Percentiles rank a stretch among this genome's conserved stretches.
These are phyloP conservation scores for Lentinus polychrous DNA, from an alignment of 1,284 basidiomycete genomes.

Conservation along the genomic window DNA sequence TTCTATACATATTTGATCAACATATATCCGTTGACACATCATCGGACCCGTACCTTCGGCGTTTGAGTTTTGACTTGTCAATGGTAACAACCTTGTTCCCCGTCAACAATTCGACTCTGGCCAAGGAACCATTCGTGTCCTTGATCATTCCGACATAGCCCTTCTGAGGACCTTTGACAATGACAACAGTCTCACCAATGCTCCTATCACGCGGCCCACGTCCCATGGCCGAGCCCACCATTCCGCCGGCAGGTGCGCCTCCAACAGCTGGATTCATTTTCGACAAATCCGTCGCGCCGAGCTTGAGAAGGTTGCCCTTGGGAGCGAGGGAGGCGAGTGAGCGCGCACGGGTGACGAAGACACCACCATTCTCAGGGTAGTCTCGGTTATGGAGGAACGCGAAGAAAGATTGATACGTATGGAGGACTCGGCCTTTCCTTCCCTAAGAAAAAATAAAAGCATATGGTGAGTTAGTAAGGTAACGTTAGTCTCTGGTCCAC, in stretches of 20 bases:
- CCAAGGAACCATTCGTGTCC: conserved; percentile 85
- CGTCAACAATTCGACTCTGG: conserved; percentile 88
- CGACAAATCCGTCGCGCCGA: conserved; percentile 72
- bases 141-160: conserved; percentile 91
- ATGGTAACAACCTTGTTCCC: conserved; percentile 89
- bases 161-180: conserved; percentile 88
- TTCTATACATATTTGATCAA: conserved; percentile 34
- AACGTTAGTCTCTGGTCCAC: neutral
- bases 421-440: conserved; percentile 90
- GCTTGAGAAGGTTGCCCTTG: conserved; percentile 64
- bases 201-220: conserved; percentile 77
- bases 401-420: conserved; percentile 92
- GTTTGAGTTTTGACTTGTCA: conserved; percentile 73
- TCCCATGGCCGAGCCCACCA: conserved; percentile 75
- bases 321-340: conserved; percentile 81
- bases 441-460: conserved; percentile 33
- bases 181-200: conserved; percentile 75
- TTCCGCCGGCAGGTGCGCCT: conserved; percentile 53
- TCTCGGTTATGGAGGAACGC: conserved; percentile 95
- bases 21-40: conserved; percentile 11
- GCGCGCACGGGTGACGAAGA: conserved; percentile 85
- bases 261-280: conserved; percentile 90
- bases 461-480: conserved; percentile 1
- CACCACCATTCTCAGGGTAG: conserved; percentile 84
- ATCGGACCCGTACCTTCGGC: conserved; percentile 56